Evolutionary conservation across 768 basidiomycete genomes (phyloP).

Genomic region (Tricholoma saponaceum): DNA sequence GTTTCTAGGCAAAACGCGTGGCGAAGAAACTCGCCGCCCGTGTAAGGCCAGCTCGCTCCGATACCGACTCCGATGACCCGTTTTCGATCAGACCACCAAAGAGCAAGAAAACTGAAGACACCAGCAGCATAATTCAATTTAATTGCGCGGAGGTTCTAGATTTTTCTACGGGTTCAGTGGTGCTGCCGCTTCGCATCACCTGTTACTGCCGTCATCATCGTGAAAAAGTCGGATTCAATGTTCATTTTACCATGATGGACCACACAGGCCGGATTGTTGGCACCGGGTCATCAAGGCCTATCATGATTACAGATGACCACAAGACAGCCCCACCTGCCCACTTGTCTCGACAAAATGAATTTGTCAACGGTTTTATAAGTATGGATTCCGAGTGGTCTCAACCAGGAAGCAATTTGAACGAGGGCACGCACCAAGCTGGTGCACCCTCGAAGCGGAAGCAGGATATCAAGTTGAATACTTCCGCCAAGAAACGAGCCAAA

Average conservation of each 20-base stretch:
- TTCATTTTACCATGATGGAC: conserved; percentile 85
- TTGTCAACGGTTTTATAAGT: conserved; percentile 27
- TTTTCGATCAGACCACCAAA: conserved; percentile 37
- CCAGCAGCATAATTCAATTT: conserved; percentile 88
- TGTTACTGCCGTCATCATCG: conserved; percentile 99
- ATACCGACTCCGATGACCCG: conserved; percentile 65
- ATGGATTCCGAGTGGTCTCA: conserved; percentile 51
- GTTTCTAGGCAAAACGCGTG: conserved; percentile 73
- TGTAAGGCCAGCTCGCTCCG: conserved; percentile 72
- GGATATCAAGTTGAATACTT: conserved; percentile 21
- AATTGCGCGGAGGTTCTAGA: conserved; percentile 90
- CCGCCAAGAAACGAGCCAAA: conserved; percentile 58
- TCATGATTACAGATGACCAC: conserved; percentile 99
- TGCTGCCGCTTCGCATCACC: conserved; percentile 92
- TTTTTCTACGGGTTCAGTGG: conserved; percentile 80
- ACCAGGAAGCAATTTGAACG: conserved; percentile 22
- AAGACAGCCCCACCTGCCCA: conserved; percentile 58
- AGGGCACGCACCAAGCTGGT: conserved; percentile 29
- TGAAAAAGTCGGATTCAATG: conserved; percentile 92
- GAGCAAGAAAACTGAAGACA: conserved; percentile 55
- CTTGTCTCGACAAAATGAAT: conserved; percentile 26
- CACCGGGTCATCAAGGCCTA: conserved; percentile 76
- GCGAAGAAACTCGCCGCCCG: conserved; percentile 86
- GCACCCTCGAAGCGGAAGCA: conserved; percentile 51
- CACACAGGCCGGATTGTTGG: conserved; percentile 77